Percentiles rank a stretch among this genome's conserved stretches.
Conservation (phyloP, 495 filamentous ascomycete genomes). For the Podospora bellae-mahoneyi region DNA sequence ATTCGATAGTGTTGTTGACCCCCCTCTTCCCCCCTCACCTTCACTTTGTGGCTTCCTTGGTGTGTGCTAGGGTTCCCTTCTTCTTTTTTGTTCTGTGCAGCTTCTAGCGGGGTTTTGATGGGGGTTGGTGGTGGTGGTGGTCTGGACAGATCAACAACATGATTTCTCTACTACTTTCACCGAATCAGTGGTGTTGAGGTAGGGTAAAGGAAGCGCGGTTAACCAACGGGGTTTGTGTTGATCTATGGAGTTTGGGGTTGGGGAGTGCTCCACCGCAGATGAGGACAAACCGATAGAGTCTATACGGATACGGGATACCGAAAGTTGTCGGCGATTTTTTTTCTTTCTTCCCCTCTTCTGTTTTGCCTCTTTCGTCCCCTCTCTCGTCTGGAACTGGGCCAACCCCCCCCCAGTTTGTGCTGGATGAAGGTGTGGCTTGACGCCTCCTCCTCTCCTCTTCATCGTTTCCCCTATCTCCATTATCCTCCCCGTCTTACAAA, state of each 20-base stretch:
- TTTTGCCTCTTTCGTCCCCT: neutral
- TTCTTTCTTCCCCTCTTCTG: neutral
- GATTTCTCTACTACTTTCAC: neutral
- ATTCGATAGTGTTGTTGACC: slow-evolving; percentile 6
- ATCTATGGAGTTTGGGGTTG: neutral
- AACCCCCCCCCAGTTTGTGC: neutral
- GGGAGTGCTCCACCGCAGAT: neutral
- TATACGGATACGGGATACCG: neutral
- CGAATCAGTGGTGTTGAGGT: neutral
- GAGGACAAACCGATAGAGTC: neutral
- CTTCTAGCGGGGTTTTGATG: neutral
- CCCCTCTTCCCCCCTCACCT: neutral
- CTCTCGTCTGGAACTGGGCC: neutral
- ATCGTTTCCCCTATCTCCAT: neutral
- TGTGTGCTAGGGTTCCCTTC: neutral
- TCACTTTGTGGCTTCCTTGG: neutral
- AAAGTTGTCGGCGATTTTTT: neutral
- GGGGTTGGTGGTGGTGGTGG: too few relatives aligned
- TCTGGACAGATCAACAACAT: neutral
- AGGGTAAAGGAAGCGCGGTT: neutral
- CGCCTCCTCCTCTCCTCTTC: neutral
- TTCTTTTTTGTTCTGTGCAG: neutral
- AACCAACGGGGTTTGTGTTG: neutral
- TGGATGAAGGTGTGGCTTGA: neutral
- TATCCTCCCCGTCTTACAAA: neutral